Base-by-base conservation (phyloP, 306 rosid species). In the Datisca glomerata region DNA sequence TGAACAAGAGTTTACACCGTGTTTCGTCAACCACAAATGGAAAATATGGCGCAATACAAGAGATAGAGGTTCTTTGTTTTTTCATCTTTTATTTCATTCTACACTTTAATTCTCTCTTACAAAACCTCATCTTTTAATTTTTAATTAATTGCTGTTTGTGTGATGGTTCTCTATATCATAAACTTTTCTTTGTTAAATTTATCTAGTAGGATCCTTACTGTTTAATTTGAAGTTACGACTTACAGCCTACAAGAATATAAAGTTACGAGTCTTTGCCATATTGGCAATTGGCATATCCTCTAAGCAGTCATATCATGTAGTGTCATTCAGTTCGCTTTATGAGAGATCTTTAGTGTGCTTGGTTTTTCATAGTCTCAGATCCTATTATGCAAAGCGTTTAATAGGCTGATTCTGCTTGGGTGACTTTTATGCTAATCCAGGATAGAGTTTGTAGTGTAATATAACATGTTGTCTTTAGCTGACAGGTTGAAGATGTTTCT, bases 1-100 rank as follows among this genome's bases (percentile, higher is more conserved):
- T 87, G 75, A 87, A 83, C 73, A 79, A 38, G 67, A 83, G 94
- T 63, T 74, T 87, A 58, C 74, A 62, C 29, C 64, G 74, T n/a
- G 69, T 87, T 60, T 83, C 97, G 41, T 76, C 76, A 29, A 77
- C 94, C 47, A 79, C 83, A 2, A 64, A 87, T 51, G 97, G 97
- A 38, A 87, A 83, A 70, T 79, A 87, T 70, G 89, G 77, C 41
- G 74, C 83, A 6, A 49, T 65, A 55, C 71, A 69, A 63, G 93
- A 74, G 56, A 77, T 87, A 49, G 55, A 53, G 77, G 96, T 87
- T 20, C 27, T 15, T 19, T 24, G 15, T 25, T 21, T 55, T 12
- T 16, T 17, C 13, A 44, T 22, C 21, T 4, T 13, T 46, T 31
- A 19, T 12, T 45, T 53, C 37, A 25, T 24, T 21, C 1, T 14